Percentiles rank a stretch among this genome's conserved stretches.
Conservation (phyloP, 225 moss, liverwort and hornwort species). For the Sphagnum contortum region DNA sequence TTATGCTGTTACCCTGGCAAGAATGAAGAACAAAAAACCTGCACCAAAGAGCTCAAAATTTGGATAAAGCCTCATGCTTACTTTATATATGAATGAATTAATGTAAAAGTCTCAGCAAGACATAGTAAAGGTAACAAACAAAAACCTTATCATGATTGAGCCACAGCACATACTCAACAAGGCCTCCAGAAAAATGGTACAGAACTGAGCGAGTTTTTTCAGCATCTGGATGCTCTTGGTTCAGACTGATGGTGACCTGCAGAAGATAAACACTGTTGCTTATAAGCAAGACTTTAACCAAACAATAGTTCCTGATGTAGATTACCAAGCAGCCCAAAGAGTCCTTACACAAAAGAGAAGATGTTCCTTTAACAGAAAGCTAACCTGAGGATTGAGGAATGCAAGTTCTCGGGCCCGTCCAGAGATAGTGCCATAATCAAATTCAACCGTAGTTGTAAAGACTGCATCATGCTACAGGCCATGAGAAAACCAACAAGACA, state of each 20-base stretch:
- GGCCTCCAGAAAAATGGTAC: constrained; percentile 91
- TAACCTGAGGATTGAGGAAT: constrained; percentile 87
- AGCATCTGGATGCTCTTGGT: constrained; percentile 40
- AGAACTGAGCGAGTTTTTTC: constrained; percentile 40
- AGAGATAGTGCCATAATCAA: constrained; percentile 73
- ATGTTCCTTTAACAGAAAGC: background rate
- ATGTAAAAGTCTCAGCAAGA: too few relatives aligned
- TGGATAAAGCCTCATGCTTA: too few relatives aligned
- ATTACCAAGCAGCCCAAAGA: background rate
- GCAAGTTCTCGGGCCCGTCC: constrained; percentile 89
- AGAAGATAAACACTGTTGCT: background rate
- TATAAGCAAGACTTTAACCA: too few relatives aligned
- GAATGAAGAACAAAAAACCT: too few relatives aligned
- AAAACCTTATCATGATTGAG: constrained; percentile 79
- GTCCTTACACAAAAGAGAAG: background rate
- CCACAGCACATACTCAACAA: constrained; percentile 88
- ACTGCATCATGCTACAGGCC: constrained; percentile 30
- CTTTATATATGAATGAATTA: too few relatives aligned
- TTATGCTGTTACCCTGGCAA: too few relatives aligned
- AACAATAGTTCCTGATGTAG: background rate
- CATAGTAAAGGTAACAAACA: too few relatives aligned
- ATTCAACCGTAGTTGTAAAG: constrained; percentile 73
- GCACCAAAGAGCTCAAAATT: too few relatives aligned
- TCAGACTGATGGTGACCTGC: constrained; percentile 79
- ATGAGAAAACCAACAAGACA: constrained; percentile 1